phyloP scores from a whole-genome alignment of 345 rosid genomes.

The Pelargonium nanum region DNA sequence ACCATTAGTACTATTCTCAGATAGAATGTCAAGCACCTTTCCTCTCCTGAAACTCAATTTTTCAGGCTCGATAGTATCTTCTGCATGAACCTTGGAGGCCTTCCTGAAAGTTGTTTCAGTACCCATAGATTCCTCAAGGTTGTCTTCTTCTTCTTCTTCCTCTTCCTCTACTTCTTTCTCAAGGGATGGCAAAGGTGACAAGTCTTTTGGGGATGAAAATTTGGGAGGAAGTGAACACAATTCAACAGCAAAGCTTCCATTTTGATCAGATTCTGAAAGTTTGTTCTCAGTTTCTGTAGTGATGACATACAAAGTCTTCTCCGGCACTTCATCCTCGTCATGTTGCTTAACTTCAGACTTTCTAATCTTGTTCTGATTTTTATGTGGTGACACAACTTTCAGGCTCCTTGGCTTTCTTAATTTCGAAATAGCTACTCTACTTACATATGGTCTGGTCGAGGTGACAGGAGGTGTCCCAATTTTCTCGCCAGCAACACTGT shows the following conservation, averaged over 20 bases:
- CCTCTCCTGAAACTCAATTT: constrained; percentile 58
- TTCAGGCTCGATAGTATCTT: constrained; percentile 21
- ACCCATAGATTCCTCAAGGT: constrained; percentile 14
- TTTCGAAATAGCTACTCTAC: background rate
- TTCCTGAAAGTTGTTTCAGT: constrained; percentile 18
- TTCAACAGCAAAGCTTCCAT: background rate
- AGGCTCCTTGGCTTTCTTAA: background rate
- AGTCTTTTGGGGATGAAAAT: constrained; percentile 12
- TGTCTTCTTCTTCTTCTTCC: constrained; percentile 26
- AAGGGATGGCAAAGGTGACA: constrained; percentile 19
- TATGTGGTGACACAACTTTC: background rate
- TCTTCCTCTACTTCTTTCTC: constrained; percentile 20
- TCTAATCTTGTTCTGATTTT: background rate
- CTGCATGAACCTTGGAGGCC: constrained; percentile 17
- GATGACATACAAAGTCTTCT: background rate
- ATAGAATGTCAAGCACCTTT: constrained; percentile 40
- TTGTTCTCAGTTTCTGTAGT: background rate
- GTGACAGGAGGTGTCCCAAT: background rate
- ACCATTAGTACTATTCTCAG: constrained; percentile 25
- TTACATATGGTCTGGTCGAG: background rate
- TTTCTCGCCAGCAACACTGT: background rate
- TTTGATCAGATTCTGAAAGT: background rate
- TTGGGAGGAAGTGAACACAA: constrained; percentile 8
- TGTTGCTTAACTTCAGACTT: background rate
- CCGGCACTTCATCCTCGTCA: background rate